A percentile compares a stretch with the other conserved stretches of the same genome.
phyloP scores from a whole-genome alignment of 2,329 filamentous ascomycete genomes.

The Pestalotiopsis sp. region DNA sequence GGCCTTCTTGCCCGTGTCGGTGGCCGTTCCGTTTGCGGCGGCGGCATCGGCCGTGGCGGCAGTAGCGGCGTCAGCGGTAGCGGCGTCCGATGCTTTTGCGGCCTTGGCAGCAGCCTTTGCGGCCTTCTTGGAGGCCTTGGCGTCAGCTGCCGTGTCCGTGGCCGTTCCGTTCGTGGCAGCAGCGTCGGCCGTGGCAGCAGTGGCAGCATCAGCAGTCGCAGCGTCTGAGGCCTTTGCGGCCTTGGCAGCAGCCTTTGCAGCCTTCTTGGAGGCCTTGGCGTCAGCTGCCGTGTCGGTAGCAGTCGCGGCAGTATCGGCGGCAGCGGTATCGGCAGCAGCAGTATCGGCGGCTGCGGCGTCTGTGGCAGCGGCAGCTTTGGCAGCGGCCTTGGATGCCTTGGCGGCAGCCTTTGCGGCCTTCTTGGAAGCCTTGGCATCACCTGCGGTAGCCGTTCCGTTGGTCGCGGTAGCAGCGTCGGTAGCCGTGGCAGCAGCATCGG shows the following conservation, averaged over 20 bases:
- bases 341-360: not conserved
- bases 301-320: too few species aligned
- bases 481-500: not conserved
- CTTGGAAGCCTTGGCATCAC: slow-evolving; percentile 3
- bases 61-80: not conserved
- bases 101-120: slow-evolving; percentile 23
- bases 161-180: not conserved
- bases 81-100: slow-evolving; percentile 42
- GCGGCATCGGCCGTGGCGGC: not conserved
- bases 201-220: not conserved
- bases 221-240: not conserved
- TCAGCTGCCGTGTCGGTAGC: not conserved
- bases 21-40: not conserved
- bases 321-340: not conserved
- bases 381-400: slow-evolving; percentile 2
- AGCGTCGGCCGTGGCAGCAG: not conserved
- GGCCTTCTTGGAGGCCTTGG: slow-evolving; percentile 23
- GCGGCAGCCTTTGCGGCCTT: slow-evolving; percentile 7
- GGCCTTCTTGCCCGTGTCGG: slow-evolving; percentile 17
- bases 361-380: not conserved
- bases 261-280: not conserved
- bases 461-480: not conserved
- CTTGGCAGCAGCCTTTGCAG: slow-evolving; percentile 5
- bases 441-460: not conserved
- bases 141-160: not conserved